A percentile compares a stretch with the other conserved stretches of the same genome.
Conservation (phyloP, 1,284 basidiomycete genomes). For the Vanrija pseudolonga region DNA sequence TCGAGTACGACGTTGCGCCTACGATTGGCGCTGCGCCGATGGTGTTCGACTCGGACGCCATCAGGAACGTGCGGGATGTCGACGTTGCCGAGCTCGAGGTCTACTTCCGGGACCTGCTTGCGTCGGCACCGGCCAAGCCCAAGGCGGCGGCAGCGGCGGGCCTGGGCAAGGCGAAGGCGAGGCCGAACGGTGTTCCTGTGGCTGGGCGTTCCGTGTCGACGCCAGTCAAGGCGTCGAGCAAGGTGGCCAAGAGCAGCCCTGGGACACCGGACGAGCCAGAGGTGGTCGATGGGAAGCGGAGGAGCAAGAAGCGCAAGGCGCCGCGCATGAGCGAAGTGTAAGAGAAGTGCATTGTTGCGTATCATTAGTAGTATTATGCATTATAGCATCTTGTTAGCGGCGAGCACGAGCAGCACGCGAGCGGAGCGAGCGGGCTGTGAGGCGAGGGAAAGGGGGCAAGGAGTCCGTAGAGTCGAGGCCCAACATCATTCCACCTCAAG, state of each 20-base stretch:
- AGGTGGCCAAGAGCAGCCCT: not conserved
- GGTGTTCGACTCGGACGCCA: not conserved
- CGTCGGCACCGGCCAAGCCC: conserved; percentile 1
- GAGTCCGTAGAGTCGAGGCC: no score
- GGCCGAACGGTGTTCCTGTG: not conserved
- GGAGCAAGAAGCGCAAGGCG: conserved; percentile 23
- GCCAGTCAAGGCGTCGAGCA: conserved; percentile 1
- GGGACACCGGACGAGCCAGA: conserved; percentile 8
- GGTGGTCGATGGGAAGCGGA: conserved; percentile 8
- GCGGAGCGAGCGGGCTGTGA: no score
- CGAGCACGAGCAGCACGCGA: no score
- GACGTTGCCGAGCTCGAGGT: conserved; percentile 14
- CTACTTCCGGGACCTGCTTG: conserved; percentile 12
- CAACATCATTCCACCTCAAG: no score
- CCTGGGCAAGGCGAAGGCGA: not conserved
- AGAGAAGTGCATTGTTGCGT: not conserved
- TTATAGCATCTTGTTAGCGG: no score
- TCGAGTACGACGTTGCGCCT: conserved; percentile 1
- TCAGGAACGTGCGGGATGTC: conserved; percentile 12
- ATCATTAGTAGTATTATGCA: conserved; percentile 2
- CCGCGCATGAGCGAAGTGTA: conserved; percentile 13
- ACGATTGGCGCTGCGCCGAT: not conserved
- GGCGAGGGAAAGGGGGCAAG: no score
- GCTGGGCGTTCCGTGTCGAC: conserved; percentile 4
- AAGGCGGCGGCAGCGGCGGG: conserved; percentile 3